Conservation (phyloP, 441 rosid genomes). For the Metrosideros polymorpha region DNA sequence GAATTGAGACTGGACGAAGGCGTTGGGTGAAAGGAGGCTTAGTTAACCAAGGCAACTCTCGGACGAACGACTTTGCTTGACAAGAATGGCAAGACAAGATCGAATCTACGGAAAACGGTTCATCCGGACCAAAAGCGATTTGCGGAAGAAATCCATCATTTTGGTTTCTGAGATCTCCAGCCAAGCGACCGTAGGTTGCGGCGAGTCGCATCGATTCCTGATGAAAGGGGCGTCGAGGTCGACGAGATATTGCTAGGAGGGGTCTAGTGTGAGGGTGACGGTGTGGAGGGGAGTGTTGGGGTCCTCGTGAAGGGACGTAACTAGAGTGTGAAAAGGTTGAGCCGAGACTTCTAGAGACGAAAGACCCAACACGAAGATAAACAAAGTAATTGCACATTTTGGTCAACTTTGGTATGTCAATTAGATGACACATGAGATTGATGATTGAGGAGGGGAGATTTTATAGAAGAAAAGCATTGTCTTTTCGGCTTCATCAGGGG, state of each 20-base stretch:
- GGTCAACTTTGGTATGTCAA: not conserved
- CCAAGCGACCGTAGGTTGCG: not conserved
- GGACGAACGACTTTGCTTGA: not conserved
- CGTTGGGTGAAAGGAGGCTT: not conserved
- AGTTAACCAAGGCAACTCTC: not conserved
- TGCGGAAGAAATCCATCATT: not conserved
- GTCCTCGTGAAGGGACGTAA: not conserved
- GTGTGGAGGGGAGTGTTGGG: not conserved
- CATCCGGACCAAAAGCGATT: not conserved
- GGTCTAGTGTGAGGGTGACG: not conserved
- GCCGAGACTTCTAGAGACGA: not conserved
- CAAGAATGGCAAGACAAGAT: not conserved
- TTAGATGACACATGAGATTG: not conserved
- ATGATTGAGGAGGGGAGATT: not conserved
- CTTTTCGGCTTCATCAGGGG: not conserved
- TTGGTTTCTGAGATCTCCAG: not conserved
- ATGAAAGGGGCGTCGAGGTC: not conserved
- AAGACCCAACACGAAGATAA: not conserved
- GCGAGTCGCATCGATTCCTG: not conserved
- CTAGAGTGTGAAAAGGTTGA: not conserved
- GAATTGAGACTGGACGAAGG: no score
- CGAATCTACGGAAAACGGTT: not conserved
- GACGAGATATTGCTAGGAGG: not conserved
- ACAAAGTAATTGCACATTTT: not conserved
- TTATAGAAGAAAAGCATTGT: not conserved